A percentile compares a stretch with the other conserved stretches of the same genome.
phyloP scores from a whole-genome alignment of 1,284 basidiomycete species.

The Ceratobasidium sp. region DNA sequence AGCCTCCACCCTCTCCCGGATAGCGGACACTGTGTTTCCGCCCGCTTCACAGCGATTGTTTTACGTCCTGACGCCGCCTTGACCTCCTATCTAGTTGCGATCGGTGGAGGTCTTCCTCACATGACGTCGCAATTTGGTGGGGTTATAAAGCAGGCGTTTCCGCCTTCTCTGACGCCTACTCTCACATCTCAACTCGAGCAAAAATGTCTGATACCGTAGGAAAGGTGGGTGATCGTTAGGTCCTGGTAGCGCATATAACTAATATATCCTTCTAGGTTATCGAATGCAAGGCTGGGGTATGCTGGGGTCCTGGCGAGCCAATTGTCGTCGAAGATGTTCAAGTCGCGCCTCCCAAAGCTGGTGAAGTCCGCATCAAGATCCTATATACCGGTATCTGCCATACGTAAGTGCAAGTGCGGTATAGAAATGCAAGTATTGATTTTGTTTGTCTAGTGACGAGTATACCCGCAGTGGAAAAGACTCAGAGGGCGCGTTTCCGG shows the following conservation, averaged over 20 bases:
- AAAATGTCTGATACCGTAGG: slow-evolving; percentile 73
- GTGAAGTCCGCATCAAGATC: slow-evolving; percentile 94
- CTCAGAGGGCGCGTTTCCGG: slow-evolving; percentile 95
- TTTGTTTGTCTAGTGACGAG: slow-evolving; percentile 64
- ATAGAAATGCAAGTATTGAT: slow-evolving; percentile 13
- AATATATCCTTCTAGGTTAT: slow-evolving; percentile 59
- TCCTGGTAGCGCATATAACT: slow-evolving; percentile 29
- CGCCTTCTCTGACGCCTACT: background rate
- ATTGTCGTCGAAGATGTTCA: slow-evolving; percentile 92
- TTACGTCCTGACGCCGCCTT: slow-evolving; percentile 20
- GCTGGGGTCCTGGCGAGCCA: slow-evolving; percentile 92
- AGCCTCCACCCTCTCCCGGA: slow-evolving; percentile 9
- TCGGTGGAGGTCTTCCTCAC: slow-evolving; percentile 37
- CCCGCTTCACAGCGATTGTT: slow-evolving; percentile 2
- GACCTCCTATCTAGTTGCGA: slow-evolving; percentile 27
- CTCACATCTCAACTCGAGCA: slow-evolving; percentile 41
- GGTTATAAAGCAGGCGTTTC: slow-evolving; percentile 15
- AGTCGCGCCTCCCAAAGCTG: slow-evolving; percentile 87
- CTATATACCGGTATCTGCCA: slow-evolving; percentile 95
- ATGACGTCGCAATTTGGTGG: slow-evolving; percentile 19
- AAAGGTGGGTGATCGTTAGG: slow-evolving; percentile 49
- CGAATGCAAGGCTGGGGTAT: slow-evolving; percentile 94
- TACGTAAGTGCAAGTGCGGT: slow-evolving; percentile 59
- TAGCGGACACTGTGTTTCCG: slow-evolving; percentile 25
- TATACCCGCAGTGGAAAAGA: slow-evolving; percentile 97